These are phyloP conservation scores for Elsinoe australis DNA, from an alignment of 2,329 filamentous ascomycete species.

Conservation along the genomic window DNA sequence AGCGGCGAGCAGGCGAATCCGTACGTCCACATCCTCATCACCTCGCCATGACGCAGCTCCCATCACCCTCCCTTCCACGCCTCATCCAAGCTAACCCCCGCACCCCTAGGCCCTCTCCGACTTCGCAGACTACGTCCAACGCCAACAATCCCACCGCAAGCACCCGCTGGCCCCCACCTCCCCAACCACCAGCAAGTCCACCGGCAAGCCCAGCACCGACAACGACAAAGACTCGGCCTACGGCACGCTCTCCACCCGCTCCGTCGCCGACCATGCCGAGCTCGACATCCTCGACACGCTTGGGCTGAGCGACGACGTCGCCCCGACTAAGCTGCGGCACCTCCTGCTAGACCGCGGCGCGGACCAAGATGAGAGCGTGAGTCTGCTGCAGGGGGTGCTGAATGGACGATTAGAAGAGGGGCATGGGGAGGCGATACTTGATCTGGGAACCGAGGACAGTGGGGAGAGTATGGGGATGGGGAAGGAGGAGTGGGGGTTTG, in stretches of 20 bases:
- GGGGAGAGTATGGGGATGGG: constrained; percentile 75
- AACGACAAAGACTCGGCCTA: constrained; percentile 23
- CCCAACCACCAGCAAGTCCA: constrained; percentile 22
- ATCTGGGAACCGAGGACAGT: constrained; percentile 83
- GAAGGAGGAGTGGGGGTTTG: constrained; percentile 65
- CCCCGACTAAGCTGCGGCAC: constrained; percentile 63
- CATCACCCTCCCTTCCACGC: background rate
- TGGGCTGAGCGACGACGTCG: constrained; percentile 61
- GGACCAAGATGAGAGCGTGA: constrained; percentile 51
- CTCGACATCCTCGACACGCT: constrained; percentile 81
- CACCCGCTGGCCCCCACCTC: constrained; percentile 30
- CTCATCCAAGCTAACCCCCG: background rate
- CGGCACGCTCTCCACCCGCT: constrained; percentile 26
- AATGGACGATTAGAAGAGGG: constrained; percentile 68
- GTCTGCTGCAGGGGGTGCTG: constrained; percentile 58
- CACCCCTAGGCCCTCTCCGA: constrained; percentile 67
- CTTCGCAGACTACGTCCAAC: constrained; percentile 95
- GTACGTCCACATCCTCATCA: constrained; percentile 39
- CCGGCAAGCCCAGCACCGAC: constrained; percentile 51
- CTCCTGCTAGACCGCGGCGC: constrained; percentile 57
- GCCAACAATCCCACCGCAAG: constrained; percentile 69
- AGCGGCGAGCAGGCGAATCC: constrained; percentile 79
- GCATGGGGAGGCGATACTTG: constrained; percentile 82
- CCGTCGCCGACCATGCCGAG: constrained; percentile 68
- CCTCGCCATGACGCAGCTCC: background rate